Conservation (phyloP, 768 basidiomycete genomes). For the Rhodotorula graminis region DNA sequence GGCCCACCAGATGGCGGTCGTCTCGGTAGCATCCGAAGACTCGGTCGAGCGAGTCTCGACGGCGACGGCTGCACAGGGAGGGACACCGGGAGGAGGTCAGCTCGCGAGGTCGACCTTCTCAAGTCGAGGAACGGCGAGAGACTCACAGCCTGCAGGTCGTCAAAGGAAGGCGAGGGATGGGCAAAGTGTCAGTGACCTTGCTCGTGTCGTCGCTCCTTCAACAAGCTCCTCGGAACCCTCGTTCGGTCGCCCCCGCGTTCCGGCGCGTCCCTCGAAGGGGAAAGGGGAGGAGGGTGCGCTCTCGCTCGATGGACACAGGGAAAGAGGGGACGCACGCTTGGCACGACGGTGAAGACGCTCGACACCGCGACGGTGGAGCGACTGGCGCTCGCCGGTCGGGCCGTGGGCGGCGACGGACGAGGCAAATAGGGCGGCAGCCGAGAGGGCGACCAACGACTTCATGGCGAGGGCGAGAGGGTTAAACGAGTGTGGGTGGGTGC, state of each 20-base stretch:
- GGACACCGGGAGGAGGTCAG: background rate
- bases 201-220: too few species aligned
- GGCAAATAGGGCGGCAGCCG: constrained; percentile 13
- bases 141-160: background rate
- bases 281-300: background rate
- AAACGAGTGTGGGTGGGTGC: background rate
- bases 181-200: background rate
- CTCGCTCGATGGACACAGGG: background rate
- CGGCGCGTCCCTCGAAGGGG: background rate
- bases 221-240: background rate
- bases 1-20: constrained; percentile 23
- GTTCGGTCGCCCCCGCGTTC: background rate
- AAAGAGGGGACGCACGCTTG: constrained; percentile 4
- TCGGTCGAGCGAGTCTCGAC: background rate
- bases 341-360: background rate
- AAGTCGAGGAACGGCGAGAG: background rate
- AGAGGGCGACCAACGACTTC: constrained; percentile 16
- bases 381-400: background rate
- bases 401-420: constrained; percentile 3
- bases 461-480: background rate
- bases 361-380: constrained; percentile 1
- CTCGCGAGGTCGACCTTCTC: background rate
- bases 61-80: background rate
- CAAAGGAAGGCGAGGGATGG: background rate
- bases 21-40: background rate